Percentiles rank a stretch among this genome's conserved stretches.
These are phyloP conservation scores for Clitoria ternatea DNA, from an alignment of 306 rosid genomes.

Conservation along the genomic window DNA sequence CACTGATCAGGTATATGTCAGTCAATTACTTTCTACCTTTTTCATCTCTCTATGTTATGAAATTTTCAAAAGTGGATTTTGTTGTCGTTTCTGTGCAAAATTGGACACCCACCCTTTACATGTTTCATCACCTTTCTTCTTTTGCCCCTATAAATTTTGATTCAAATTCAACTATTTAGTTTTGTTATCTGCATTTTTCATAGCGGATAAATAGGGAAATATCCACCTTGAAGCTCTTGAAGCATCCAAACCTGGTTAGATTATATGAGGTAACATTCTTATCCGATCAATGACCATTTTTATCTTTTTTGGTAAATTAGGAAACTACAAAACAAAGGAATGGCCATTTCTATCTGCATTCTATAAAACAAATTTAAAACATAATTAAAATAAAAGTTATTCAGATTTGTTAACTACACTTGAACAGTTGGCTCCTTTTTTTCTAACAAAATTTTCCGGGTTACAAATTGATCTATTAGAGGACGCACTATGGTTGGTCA, in stretches of 20 bases:
- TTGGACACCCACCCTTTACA: neutral
- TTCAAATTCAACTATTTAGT: neutral
- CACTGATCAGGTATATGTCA: slow-evolving; percentile 70
- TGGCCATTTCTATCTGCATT: neutral
- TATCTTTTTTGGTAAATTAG: no score
- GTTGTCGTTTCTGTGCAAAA: neutral
- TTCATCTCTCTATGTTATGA: no score
- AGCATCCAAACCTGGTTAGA: slow-evolving; percentile 78
- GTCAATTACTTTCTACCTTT: neutral
- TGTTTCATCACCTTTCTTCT: neutral
- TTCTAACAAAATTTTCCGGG: neutral
- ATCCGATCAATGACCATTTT: no score
- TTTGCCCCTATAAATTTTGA: neutral
- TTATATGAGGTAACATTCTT: slow-evolving; percentile 62
- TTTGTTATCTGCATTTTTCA: neutral
- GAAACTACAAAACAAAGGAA: no score
- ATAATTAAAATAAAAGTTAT: neutral
- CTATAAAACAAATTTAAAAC: neutral
- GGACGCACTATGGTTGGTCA: neutral
- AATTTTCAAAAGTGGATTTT: neutral
- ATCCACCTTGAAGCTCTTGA: slow-evolving; percentile 66
- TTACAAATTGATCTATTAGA: neutral
- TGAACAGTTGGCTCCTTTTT: neutral
- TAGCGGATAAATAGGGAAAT: slow-evolving; percentile 87
- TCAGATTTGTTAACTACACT: neutral